A percentile compares a stretch with the other conserved stretches of the same genome.
Evolutionary conservation across 306 rosid species (phyloP).

Genomic region (Dalbergia oliveri): DNA sequence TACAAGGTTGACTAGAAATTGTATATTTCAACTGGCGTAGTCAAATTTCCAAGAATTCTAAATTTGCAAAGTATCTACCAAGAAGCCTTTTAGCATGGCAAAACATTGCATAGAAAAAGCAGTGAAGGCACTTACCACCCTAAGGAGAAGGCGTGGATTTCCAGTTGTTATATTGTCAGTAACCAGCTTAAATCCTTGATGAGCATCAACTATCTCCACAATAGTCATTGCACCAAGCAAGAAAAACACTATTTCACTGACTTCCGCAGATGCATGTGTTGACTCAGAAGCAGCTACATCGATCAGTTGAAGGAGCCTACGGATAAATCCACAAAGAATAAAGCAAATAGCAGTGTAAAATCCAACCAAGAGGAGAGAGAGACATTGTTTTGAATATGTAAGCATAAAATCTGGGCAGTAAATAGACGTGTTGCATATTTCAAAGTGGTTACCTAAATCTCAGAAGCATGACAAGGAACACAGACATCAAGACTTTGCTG

Average conservation of each 20-base stretch:
- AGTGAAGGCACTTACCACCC: slow-evolving; percentile 82
- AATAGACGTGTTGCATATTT: background rate
- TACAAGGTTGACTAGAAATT: slow-evolving; percentile 9
- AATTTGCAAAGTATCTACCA: slow-evolving; percentile 11
- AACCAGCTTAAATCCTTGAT: slow-evolving; percentile 97
- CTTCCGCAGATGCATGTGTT: slow-evolving; percentile 88
- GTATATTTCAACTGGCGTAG: slow-evolving; percentile 15
- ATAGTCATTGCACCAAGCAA: slow-evolving; percentile 98
- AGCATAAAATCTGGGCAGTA: too few relatives aligned
- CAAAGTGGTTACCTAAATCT: slow-evolving; percentile 23
- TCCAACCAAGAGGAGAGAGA: slow-evolving; percentile 19
- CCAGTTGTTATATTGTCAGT: slow-evolving; percentile 92
- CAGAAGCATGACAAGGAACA: slow-evolving; percentile 22
- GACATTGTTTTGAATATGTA: background rate
- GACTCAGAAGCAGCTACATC: slow-evolving; percentile 90
- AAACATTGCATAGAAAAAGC: too few relatives aligned
- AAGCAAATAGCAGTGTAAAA: slow-evolving; percentile 20
- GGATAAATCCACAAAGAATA: slow-evolving; percentile 34
- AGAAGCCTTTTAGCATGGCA: background rate
- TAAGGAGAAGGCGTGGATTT: slow-evolving; percentile 85
- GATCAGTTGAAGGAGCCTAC: slow-evolving; percentile 97
- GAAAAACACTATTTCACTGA: slow-evolving; percentile 95
- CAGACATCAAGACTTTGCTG: slow-evolving; percentile 29
- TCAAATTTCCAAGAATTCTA: slow-evolving; percentile 26
- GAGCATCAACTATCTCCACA: slow-evolving; percentile 90